phyloP scores from a whole-genome alignment of 495 filamentous ascomycete genomes.

The Podospora fimiseda region DNA sequence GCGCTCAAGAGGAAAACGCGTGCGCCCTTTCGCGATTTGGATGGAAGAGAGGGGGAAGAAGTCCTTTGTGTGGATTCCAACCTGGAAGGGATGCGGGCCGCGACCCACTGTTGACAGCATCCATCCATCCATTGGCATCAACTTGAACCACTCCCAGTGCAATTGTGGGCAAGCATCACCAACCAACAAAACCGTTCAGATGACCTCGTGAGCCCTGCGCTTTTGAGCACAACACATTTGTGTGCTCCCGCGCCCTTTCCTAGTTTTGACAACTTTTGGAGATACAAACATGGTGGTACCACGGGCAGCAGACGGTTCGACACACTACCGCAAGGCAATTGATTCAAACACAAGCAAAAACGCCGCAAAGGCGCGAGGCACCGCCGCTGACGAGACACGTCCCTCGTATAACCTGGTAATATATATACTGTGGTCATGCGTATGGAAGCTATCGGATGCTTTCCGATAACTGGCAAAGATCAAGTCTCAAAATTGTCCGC shows the following conservation, averaged over 20 bases:
- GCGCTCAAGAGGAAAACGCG: not conserved
- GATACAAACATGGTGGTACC: not conserved
- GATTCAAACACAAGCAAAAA: not conserved
- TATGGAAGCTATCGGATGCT: too few species aligned
- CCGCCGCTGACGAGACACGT: not conserved
- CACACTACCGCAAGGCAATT: not conserved
- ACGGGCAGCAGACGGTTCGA: not conserved
- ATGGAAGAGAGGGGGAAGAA: not conserved
- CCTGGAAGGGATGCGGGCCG: not conserved
- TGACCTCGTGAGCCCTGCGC: not conserved
- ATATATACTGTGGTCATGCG: too few species aligned
- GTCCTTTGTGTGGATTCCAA: not conserved
- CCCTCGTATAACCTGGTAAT: too few species aligned
- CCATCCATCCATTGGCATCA: not conserved
- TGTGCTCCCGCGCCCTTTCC: not conserved
- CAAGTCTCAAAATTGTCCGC: too few species aligned
- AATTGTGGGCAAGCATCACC: too few species aligned
- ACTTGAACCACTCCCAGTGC: too few species aligned
- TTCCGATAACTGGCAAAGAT: too few species aligned
- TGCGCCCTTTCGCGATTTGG: not conserved
- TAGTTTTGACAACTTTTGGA: not conserved
- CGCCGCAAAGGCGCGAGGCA: not conserved
- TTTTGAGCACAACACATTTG: not conserved
- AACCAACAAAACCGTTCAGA: not conserved
- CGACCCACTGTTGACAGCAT: conserved; percentile 6